Conservation (phyloP, 768 basidiomycete genomes). For the Boletus rufocinnamomeus region DNA sequence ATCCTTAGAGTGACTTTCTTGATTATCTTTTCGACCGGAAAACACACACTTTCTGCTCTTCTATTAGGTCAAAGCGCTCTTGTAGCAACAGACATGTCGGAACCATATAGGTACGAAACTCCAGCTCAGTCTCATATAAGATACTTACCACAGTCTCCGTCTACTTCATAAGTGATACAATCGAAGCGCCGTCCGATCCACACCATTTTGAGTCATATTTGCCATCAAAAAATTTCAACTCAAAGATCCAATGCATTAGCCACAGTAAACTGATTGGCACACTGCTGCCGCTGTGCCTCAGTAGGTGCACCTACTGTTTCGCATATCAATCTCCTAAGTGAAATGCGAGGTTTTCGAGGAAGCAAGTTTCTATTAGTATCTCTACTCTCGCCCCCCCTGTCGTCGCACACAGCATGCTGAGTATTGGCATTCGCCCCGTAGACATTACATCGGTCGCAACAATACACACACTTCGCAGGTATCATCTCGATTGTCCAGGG, state of each 20-base stretch:
- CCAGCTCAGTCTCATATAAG: not conserved
- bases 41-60: no score
- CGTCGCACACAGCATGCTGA: not conserved
- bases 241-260: not conserved
- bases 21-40: no score
- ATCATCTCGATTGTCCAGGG: not conserved
- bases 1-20: no score
- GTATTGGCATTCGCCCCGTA: not conserved
- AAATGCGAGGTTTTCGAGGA: not conserved
- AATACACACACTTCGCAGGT: not conserved
- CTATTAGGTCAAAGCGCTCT: no score
- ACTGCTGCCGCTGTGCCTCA: not conserved
- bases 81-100: no score
- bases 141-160: not conserved
- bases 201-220: not conserved
- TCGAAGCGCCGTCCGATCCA: not conserved
- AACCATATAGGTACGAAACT: no score
- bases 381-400: not conserved
- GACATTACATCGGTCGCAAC: not conserved
- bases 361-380: not conserved
- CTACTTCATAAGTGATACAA: not conserved
- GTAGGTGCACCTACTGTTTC: not conserved
- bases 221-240: not conserved
- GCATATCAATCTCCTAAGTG: not conserved
- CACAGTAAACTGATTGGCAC: not conserved